Evolutionary conservation across 306 rosid species (phyloP).

Genomic region (barrel medic (Medicago truncatula)): DNA sequence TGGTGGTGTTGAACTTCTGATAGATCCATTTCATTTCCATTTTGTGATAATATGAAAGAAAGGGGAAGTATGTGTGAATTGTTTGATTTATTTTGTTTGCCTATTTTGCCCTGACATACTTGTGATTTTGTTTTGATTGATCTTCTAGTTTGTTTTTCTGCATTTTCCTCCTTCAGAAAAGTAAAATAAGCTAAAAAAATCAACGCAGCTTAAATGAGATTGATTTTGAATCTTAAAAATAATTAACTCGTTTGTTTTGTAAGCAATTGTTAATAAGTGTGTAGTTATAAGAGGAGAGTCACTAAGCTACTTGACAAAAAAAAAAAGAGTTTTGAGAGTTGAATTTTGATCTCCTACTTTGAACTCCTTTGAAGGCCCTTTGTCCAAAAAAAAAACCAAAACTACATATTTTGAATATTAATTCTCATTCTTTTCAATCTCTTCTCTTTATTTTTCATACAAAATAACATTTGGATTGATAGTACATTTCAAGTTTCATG

Average conservation of each 20-base stretch:
- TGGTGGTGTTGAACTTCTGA: neutral
- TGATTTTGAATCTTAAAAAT: neutral
- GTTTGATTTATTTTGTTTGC: constrained; percentile 1
- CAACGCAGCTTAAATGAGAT: neutral
- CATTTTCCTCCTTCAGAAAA: neutral
- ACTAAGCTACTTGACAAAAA: too few relatives aligned
- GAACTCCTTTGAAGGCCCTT: neutral
- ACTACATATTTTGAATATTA: too few relatives aligned
- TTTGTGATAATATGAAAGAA: neutral
- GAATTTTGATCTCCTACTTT: neutral
- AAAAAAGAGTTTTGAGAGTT: too few relatives aligned
- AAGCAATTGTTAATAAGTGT: neutral
- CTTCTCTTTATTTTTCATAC: too few relatives aligned
- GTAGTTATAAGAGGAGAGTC: too few relatives aligned
- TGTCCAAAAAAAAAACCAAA: too few relatives aligned
- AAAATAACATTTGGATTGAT: neutral
- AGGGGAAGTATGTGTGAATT: neutral
- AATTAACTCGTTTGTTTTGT: neutral
- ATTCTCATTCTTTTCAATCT: neutral
- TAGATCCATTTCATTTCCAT: neutral
- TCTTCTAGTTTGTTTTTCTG: neutral
- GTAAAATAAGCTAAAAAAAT: neutral
- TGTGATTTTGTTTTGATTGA: neutral
- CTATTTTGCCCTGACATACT: neutral
- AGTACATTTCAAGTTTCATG: neutral